A percentile compares a stretch with the other conserved stretches of the same genome.
Conservation (phyloP, 139 green algal genomes). For the Pleodorina starrii region DNA sequence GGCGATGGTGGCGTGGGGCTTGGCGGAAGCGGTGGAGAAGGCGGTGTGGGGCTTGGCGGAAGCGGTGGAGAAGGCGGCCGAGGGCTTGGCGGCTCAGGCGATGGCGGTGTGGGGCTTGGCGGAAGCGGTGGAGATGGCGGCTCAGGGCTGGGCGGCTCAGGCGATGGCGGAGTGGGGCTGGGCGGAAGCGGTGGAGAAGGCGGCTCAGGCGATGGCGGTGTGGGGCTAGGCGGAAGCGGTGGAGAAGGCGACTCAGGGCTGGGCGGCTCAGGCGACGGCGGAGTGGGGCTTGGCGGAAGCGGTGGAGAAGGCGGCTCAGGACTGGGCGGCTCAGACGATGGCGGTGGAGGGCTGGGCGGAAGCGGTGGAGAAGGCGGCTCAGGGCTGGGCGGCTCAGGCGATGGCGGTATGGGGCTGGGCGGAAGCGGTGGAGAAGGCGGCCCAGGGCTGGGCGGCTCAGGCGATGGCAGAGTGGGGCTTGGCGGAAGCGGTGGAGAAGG, state of each 20-base stretch:
- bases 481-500: background rate
- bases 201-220: background rate
- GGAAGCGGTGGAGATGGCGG: too few species aligned
- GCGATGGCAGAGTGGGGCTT: background rate
- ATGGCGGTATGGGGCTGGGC: background rate
- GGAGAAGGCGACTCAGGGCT: background rate
- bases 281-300: background rate
- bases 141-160: too few species aligned
- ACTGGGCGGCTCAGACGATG: background rate
- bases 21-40: too few species aligned
- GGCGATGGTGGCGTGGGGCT: background rate
- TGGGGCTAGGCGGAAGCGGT: background rate
- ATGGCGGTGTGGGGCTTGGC: too few species aligned
- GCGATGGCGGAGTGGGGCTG: too few species aligned
- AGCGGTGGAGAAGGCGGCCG: too few species aligned
- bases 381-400: background rate
- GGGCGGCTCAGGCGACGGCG: background rate
- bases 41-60: too few species aligned
- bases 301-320: background rate
- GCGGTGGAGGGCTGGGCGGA: background rate
- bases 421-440: background rate
- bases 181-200: too few species aligned
- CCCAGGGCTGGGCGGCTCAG: background rate
- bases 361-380: background rate
- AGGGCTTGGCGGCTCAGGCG: too few species aligned